These are phyloP conservation scores for Basidioascus undulatus DNA, from an alignment of 768 basidiomycete genomes.

Conservation along the genomic window DNA sequence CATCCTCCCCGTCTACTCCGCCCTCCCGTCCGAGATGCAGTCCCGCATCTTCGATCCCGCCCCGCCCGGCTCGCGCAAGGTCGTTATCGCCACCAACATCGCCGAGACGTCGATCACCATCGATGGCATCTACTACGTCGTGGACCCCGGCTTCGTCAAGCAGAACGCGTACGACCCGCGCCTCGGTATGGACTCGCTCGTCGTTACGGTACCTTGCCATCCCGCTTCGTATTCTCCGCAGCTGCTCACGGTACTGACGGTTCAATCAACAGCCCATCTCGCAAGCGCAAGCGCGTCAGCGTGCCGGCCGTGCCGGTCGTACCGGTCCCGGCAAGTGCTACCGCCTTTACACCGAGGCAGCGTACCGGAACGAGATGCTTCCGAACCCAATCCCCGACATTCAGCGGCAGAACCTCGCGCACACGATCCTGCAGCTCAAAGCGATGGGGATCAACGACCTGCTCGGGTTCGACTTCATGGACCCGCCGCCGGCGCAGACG, in stretches of 20 bases:
- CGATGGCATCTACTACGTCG: constrained; percentile 94
- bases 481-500: constrained; percentile 86
- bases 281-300: constrained; percentile 88
- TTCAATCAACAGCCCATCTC: constrained; percentile 48
- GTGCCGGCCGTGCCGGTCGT: constrained; percentile 85
- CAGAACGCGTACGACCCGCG: constrained; percentile 96
- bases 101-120: constrained; percentile 97
- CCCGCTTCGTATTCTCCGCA: not conserved
- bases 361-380: constrained; percentile 95
- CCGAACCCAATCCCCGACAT: constrained; percentile 96
- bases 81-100: constrained; percentile 97
- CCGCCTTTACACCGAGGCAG: constrained; percentile 90
- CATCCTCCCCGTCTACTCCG: constrained; percentile 93
- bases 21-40: constrained; percentile 91
- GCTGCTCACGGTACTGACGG: not conserved
- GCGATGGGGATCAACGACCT: constrained; percentile 98
- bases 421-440: constrained; percentile 83
- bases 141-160: constrained; percentile 95
- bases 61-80: constrained; percentile 92
- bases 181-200: constrained; percentile 92
- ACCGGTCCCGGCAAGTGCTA: constrained; percentile 98
- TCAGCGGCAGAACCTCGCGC: constrained; percentile 69
- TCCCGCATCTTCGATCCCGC: constrained; percentile 94
- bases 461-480: constrained; percentile 97
- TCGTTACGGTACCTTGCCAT: constrained; percentile 40